phyloP scores from a whole-genome alignment of 257 asterid genomes.

The Jasminum sambac region DNA sequence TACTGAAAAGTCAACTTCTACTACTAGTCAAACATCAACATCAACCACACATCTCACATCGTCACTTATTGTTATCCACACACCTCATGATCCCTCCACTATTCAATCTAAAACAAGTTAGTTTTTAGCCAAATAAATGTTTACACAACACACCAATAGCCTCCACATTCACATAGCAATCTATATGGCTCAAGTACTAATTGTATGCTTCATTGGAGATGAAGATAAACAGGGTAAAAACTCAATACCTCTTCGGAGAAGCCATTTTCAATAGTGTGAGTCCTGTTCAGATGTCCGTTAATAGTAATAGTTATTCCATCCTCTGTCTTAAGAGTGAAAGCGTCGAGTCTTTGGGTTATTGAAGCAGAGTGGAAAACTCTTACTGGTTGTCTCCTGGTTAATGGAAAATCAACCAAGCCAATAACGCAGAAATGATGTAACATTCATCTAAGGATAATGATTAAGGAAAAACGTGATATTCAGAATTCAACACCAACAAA shows the following conservation, averaged over 20 bases:
- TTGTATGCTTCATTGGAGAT: not conserved
- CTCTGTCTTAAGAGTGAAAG: constrained; percentile 52
- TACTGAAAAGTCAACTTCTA: too few relatives aligned
- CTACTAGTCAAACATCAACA: too few relatives aligned
- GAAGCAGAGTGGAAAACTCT: constrained; percentile 58
- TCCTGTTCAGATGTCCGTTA: constrained; percentile 52
- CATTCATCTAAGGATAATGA: constrained; percentile 9
- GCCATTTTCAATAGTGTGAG: constrained; percentile 57
- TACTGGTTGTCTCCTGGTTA: constrained; percentile 44
- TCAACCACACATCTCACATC: too few relatives aligned
- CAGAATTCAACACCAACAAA: constrained; percentile 9
- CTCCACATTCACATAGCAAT: not conserved
- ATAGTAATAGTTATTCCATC: constrained; percentile 63
- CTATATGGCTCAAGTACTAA: not conserved
- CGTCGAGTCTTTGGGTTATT: constrained; percentile 51
- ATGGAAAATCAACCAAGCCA: constrained; percentile 16
- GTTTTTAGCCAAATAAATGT: too few relatives aligned
- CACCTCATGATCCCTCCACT: too few relatives aligned
- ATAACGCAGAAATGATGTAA: constrained; percentile 3
- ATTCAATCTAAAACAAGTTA: too few relatives aligned
- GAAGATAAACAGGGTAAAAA: constrained; percentile 3
- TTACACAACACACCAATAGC: too few relatives aligned
- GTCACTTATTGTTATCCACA: too few relatives aligned
- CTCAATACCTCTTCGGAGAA: constrained; percentile 54
- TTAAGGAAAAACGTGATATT: not conserved